Percentiles rank a stretch among this genome's conserved stretches.
Evolutionary conservation across 164 flowering plant genomes (phyloP).

Genomic region (Vitis cinerea): DNA sequence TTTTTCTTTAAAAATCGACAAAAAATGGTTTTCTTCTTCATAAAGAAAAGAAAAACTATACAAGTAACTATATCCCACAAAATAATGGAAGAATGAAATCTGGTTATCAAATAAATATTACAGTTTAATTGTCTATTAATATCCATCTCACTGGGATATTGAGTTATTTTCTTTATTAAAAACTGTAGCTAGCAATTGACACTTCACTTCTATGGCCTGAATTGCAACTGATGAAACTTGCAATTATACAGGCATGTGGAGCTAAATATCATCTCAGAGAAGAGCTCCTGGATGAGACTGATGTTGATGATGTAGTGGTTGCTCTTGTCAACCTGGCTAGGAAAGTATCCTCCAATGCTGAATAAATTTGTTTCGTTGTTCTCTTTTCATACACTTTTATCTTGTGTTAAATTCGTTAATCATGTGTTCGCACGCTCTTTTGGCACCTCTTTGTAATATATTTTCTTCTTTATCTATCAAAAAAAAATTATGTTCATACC

Average conservation of each 20-base stretch:
- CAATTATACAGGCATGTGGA: slow-evolving; percentile 76
- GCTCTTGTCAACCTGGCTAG: slow-evolving; percentile 79
- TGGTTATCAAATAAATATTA: not conserved
- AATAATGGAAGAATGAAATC: not conserved
- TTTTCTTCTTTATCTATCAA: not conserved
- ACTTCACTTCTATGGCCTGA: too few species aligned
- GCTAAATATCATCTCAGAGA: slow-evolving; percentile 59
- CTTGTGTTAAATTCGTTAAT: not conserved
- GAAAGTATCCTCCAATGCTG: slow-evolving; percentile 46
- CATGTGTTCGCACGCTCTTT: not conserved
- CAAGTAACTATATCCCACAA: not conserved
- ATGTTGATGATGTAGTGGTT: slow-evolving; percentile 94
- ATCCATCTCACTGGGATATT: too few species aligned
- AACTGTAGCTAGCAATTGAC: too few species aligned
- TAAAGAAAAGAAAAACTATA: not conserved
- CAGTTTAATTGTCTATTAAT: too few species aligned
- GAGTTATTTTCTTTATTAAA: too few species aligned
- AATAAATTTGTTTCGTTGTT: not conserved
- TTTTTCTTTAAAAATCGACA: not conserved
- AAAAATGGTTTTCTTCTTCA: not conserved
- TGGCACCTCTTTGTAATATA: not conserved
- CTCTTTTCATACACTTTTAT: not conserved
- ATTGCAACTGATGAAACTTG: not conserved
- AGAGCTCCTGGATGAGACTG: slow-evolving; percentile 75
- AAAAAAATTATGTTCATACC: not conserved